Base-by-base conservation (phyloP, 129 eudicot species). In the Flaveria sonorensis region DNA sequence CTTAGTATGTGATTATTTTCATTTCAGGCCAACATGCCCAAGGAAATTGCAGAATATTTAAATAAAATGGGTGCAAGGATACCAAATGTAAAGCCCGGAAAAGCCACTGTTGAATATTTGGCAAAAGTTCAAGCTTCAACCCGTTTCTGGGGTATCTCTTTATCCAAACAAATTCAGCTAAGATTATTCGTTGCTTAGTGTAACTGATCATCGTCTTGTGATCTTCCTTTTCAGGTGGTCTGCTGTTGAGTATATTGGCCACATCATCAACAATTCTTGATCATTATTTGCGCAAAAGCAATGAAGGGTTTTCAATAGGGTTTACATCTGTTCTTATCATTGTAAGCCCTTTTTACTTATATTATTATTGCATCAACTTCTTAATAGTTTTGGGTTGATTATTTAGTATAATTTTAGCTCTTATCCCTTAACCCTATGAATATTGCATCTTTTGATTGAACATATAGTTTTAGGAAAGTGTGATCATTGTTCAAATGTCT, bases 41-140 rank as follows among this genome's bases (percentile, higher is more conserved):
- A 94, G 88, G 99, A 94, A 86, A 94, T 94, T 68, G 88, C 96
- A 20, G 99, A 94, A 52, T 94, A 91, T 77, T 83, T 94, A 45
- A 94, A 94, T 68, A 94, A 94, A 76, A 94, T 94, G 91, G 99
- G 99, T 63, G 99, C 97, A 53, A 94, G 99, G 86, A 86, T 94
- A 79, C 99, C 99, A 36, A 87, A 84, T 50, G 76, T 94, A 83
- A 94, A 94, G 83, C 99, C 99, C 4, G 99, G 99, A 76, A 91
- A 91, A 76, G 93, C 99, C 60, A 94, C 99, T 15, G 82, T 94
- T 9, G 93, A 89, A 68, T 94, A 91, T 84, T 77, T 94, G 79
- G 84, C 94, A 8, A 87, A 91, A 81, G 88, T 94, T 67, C 99
- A 94, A 79, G 97, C 96, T 74, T 94, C 99, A 84, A 94, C 99